Evolutionary conservation across 139 green algal genomes (phyloP), one percentile per base, ranked within the genome.

Genomic region (Astrephomene gubernaculifera): DNA sequence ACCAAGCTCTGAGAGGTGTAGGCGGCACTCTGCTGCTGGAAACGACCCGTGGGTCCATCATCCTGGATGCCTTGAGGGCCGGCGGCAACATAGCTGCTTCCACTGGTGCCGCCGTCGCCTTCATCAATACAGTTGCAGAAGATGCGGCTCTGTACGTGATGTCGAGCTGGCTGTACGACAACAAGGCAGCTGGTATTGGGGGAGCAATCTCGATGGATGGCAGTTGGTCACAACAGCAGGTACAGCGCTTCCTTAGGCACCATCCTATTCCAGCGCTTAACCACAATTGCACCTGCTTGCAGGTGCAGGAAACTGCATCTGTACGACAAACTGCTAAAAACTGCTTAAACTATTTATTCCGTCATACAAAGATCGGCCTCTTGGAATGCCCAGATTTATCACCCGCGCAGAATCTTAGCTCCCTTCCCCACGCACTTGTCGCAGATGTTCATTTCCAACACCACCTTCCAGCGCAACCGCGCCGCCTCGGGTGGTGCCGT

Each of bases 151-250:
- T 78, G 41, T 78, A 60, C 43, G 22, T 78, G 1, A 35, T 43
- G 5, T 78, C 70, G 29, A 41, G 43, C 43, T 4, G 1, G 43
- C 7, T 78, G 70, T n/a, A 10, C 2, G 43, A 12, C 27, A 78
- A 78, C 29, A 31, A 10, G 70, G 70, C 70, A 9, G 43, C 43
- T 8, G 70, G 43, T 2, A 29, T 17, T 1, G 43, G 70, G 29
- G 70, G 70, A 27, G 70, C 70, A 27, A 41, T 78, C 27, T 41
- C 70, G 29, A 1, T 61, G 70, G 70, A 78, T 31, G 70, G 70
- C 43, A 63, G 29, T 12, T 43, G 70, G 5, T 63, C 70, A 8
- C 44, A 43, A 17, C 70, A 78, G 70, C 70, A 61, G 70, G 43
- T 63, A 43, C 12, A 39, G 17, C 10, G 29, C 22, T 65, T 27